These are phyloP conservation scores for Aspergillus hancockii DNA, from an alignment of 495 filamentous ascomycete species.

Conservation along the genomic window DNA sequence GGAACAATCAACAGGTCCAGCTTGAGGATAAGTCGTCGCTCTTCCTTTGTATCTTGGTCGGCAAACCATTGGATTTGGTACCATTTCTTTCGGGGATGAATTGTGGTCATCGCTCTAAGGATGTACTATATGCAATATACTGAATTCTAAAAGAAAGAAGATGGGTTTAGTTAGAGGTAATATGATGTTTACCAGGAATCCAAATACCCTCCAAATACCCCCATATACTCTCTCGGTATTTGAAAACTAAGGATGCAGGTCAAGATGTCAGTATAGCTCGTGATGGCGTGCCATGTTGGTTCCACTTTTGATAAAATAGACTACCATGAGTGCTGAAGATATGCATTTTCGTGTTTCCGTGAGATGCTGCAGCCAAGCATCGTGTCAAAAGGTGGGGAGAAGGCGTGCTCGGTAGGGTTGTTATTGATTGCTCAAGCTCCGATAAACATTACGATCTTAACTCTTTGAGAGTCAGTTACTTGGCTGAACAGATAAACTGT, in stretches of 20 bases:
- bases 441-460: no score
- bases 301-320: neutral
- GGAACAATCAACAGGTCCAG: conserved; percentile 44
- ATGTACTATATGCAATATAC: neutral
- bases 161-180: neutral
- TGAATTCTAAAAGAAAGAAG: neutral
- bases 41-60: conserved; percentile 42
- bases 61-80: conserved; percentile 43
- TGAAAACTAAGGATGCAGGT: neutral
- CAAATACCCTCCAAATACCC: no score
- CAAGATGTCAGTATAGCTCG: conserved; percentile 4
- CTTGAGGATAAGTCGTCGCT: conserved; percentile 45
- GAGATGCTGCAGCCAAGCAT: conserved; percentile 12
- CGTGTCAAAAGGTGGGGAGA: conserved; percentile 27
- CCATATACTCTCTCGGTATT: neutral
- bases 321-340: neutral
- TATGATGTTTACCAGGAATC: neutral
- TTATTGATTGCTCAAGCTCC: no score
- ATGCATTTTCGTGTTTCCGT: neutral
- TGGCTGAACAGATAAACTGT: no score
- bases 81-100: conserved; percentile 23
- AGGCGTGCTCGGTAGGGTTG: conserved; percentile 21
- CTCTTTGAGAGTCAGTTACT: no score
- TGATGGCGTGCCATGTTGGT: neutral
- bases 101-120: neutral